A percentile compares a stretch with the other conserved stretches of the same genome.
phyloP scores from a whole-genome alignment of 1,284 basidiomycete species.

The Moesziomyces parantarcticus region DNA sequence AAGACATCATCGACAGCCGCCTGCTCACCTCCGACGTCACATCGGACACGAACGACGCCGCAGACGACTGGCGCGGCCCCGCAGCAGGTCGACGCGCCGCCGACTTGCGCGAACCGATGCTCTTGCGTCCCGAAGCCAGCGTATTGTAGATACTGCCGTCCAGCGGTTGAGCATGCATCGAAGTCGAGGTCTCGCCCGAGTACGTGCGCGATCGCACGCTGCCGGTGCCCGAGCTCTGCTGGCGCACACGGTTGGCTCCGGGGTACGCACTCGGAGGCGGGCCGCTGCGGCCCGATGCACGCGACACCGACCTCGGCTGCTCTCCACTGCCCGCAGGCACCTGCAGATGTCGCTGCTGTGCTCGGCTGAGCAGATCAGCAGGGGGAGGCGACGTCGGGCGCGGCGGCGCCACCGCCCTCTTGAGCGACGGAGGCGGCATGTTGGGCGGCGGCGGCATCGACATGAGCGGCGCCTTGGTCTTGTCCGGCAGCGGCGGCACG shows the following conservation, averaged over 20 bases:
- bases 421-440: conserved; percentile 56
- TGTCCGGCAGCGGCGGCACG: conserved; percentile 50
- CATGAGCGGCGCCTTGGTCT: conserved; percentile 56
- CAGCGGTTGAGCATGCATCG: conserved; percentile 23
- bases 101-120: conserved; percentile 41
- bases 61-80: conserved; percentile 47
- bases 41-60: conserved; percentile 58
- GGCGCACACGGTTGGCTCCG: conserved; percentile 27
- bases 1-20: conserved; percentile 53
- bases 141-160: conserved; percentile 48
- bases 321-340: conserved; percentile 32
- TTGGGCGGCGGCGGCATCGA: conserved; percentile 55
- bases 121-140: conserved; percentile 40
- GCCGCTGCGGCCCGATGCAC: conserved; percentile 41
- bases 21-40: conserved; percentile 58
- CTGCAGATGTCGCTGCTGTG: conserved; percentile 42
- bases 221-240: conserved; percentile 36
- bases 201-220: conserved; percentile 47
- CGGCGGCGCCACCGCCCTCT: conserved; percentile 21
- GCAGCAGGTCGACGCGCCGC: conserved; percentile 21
- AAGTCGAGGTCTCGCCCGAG: conserved; percentile 32
- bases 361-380: conserved; percentile 47
- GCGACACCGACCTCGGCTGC: conserved; percentile 42
- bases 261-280: conserved; percentile 27
- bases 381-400: conserved; percentile 59